Percentiles rank a stretch among this genome's conserved stretches.
Conservation (phyloP, 2,329 filamentous ascomycete genomes). For the Diaporthe helianthi region DNA sequence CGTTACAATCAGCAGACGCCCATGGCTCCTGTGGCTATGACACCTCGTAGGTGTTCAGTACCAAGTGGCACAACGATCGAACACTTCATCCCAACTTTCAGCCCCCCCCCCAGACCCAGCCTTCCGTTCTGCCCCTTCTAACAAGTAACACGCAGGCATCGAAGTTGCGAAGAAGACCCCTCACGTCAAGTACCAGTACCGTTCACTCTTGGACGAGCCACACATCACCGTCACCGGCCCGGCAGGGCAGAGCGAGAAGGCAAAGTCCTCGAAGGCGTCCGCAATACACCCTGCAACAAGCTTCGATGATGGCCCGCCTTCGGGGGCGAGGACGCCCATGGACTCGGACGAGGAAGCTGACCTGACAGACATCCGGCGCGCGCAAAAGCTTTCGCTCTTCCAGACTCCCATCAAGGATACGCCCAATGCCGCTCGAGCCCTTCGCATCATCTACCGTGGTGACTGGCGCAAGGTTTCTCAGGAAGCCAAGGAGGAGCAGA, state of each 20-base stretch:
- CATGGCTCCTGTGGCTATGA: neutral
- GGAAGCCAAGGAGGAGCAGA: slow-evolving; percentile 79
- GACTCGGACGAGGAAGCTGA: slow-evolving; percentile 89
- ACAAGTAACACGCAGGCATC: slow-evolving; percentile 50
- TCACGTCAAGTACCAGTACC: slow-evolving; percentile 57
- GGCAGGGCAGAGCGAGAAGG: slow-evolving; percentile 60
- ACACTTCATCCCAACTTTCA: too few species aligned
- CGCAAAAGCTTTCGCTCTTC: slow-evolving; percentile 82
- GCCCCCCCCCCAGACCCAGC: neutral
- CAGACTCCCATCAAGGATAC: slow-evolving; percentile 82
- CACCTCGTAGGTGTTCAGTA: too few species aligned
- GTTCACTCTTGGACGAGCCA: slow-evolving; percentile 71
- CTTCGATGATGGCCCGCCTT: slow-evolving; percentile 74
- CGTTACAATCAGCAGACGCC: neutral
- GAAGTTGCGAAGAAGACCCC: slow-evolving; percentile 59
- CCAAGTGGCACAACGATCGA: neutral
- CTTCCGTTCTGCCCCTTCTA: too few species aligned
- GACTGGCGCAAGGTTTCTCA: slow-evolving; percentile 80
- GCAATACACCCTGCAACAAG: slow-evolving; percentile 82
- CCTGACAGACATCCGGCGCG: slow-evolving; percentile 82
- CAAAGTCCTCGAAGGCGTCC: slow-evolving; percentile 56
- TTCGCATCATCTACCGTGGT: slow-evolving; percentile 89
- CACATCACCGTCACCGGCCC: slow-evolving; percentile 70
- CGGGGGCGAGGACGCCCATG: slow-evolving; percentile 62
- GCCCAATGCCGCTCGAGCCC: slow-evolving; percentile 78